Percentiles rank a stretch among this genome's conserved stretches.
These are phyloP conservation scores for Anisogramma anomala DNA, from an alignment of 2,329 filamentous ascomycete species.

Conservation along the genomic window DNA sequence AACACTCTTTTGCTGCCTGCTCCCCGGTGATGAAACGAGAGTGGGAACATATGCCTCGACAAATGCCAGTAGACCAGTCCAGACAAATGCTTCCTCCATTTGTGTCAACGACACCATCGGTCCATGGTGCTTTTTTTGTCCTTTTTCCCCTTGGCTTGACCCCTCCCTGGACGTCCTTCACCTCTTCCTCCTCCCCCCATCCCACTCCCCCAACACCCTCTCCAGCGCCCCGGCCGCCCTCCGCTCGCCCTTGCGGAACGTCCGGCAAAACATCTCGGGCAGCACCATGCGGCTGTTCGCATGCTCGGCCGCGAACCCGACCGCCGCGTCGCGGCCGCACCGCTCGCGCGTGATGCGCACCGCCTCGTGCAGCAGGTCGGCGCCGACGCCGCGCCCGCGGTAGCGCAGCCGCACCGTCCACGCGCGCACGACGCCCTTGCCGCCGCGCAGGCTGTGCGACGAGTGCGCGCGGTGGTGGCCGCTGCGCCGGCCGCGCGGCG, in stretches of 20 bases:
- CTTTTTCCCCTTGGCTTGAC: conserved; percentile 6
- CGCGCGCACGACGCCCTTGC: conserved; percentile 61
- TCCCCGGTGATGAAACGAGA: conserved; percentile 6
- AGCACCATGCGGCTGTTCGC: conserved; percentile 59
- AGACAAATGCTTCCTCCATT: neutral
- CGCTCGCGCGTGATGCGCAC: conserved; percentile 55
- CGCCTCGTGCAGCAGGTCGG: conserved; percentile 60
- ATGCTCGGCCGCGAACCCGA: conserved; percentile 67
- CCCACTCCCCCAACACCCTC: conserved; percentile 37
- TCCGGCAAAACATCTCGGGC: conserved; percentile 49
- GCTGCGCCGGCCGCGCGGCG: conserved; percentile 24
- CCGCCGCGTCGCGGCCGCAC: conserved; percentile 53
- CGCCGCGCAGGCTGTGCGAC: conserved; percentile 35
- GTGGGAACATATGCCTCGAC: conserved; percentile 11
- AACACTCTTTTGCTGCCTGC: neutral
- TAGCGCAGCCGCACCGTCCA: conserved; percentile 69
- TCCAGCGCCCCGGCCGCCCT: conserved; percentile 44
- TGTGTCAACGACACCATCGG: neutral
- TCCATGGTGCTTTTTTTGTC: neutral
- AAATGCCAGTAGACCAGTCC: conserved; percentile 6
- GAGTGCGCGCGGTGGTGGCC: conserved; percentile 8
- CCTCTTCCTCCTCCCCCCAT: conserved; percentile 35
- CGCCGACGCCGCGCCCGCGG: conserved; percentile 60
- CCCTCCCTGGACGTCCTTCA: too few species aligned
- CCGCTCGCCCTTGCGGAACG: conserved; percentile 47